These are phyloP conservation scores for Daedaleopsis sinensis DNA, from an alignment of 768 basidiomycete species.

Conservation along the genomic window DNA sequence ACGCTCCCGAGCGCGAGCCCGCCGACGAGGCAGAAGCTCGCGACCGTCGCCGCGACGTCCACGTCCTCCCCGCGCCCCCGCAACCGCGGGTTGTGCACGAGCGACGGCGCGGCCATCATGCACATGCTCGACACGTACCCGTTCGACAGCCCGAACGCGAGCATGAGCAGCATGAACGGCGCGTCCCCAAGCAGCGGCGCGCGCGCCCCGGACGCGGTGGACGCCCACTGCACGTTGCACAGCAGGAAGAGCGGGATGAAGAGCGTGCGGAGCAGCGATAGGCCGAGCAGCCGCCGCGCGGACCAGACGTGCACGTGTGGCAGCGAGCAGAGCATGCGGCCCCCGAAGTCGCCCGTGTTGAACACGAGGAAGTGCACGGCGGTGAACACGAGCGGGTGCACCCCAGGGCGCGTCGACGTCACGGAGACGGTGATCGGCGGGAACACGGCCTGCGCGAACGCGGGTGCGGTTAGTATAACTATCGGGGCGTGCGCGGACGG, in stretches of 20 bases:
- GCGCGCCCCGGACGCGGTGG: conserved; percentile 21
- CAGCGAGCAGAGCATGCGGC: conserved; percentile 69
- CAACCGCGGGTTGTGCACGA: conserved; percentile 76
- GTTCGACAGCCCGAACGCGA: conserved; percentile 76
- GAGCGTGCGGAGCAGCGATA: conserved; percentile 72
- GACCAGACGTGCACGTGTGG: conserved; percentile 72
- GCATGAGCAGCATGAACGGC: conserved; percentile 72
- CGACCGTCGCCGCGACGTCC: conserved; percentile 82
- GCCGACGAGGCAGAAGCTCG: conserved; percentile 75
- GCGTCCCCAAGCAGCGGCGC: conserved; percentile 69
- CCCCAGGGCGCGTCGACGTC: conserved; percentile 59
- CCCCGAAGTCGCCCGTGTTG: conserved; percentile 72
- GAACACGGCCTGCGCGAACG: conserved; percentile 67
- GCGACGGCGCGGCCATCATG: conserved; percentile 83
- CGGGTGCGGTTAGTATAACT: neutral
- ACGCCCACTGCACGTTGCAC: conserved; percentile 73
- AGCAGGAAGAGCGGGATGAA: conserved; percentile 89
- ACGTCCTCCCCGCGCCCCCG: conserved; percentile 75
- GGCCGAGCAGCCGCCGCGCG: conserved; percentile 56
- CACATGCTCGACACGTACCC: conserved; percentile 79
- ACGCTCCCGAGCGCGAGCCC: conserved; percentile 79
- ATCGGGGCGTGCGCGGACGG: neutral
- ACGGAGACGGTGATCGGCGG: conserved; percentile 86
- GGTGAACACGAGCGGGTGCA: conserved; percentile 83
- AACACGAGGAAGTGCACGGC: conserved; percentile 78